Evolutionary conservation across 805 yeast genomes (phyloP).

Genomic region (Lipomyces orientalis): DNA sequence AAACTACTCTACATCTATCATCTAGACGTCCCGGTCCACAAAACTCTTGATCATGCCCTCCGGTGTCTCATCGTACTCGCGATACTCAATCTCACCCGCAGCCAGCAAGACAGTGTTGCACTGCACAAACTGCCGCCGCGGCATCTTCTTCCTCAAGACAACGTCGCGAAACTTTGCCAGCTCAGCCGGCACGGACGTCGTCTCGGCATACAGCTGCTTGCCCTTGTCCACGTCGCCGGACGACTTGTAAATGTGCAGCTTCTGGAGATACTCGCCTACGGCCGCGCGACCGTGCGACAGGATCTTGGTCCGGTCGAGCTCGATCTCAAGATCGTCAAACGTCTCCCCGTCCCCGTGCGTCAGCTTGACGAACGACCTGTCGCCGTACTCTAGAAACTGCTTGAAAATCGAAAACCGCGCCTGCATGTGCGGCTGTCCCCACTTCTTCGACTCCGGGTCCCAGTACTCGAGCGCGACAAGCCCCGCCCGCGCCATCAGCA

Average conservation of each 20-base stretch:
- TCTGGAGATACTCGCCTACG: conserved; percentile 69
- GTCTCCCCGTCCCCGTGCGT: conserved; percentile 52
- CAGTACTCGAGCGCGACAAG: conserved; percentile 80
- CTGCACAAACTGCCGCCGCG: conserved; percentile 84
- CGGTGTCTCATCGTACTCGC: conserved; percentile 75
- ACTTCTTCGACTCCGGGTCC: conserved; percentile 79
- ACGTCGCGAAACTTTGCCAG: conserved; percentile 68
- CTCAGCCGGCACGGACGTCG: conserved; percentile 65
- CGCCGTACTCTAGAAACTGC: conserved; percentile 68
- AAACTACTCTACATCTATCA: neutral
- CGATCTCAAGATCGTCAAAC: conserved; percentile 64
- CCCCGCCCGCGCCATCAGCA: conserved; percentile 90
- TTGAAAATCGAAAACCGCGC: conserved; percentile 87
- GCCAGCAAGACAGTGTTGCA: conserved; percentile 64
- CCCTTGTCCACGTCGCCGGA: conserved; percentile 76
- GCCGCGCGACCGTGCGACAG: conserved; percentile 73
- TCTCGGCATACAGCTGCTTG: conserved; percentile 63
- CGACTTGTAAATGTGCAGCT: conserved; percentile 79
- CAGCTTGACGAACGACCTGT: conserved; percentile 59
- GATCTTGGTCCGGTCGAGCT: conserved; percentile 66
- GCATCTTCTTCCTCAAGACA: conserved; percentile 73
- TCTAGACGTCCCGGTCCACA: conserved; percentile 58
- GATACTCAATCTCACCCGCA: conserved; percentile 56
- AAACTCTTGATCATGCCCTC: conserved; percentile 81
- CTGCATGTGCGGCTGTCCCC: conserved; percentile 97